Conservation (phyloP, 2,329 filamentous ascomycete species). For the Grosmannia serpens region DNA sequence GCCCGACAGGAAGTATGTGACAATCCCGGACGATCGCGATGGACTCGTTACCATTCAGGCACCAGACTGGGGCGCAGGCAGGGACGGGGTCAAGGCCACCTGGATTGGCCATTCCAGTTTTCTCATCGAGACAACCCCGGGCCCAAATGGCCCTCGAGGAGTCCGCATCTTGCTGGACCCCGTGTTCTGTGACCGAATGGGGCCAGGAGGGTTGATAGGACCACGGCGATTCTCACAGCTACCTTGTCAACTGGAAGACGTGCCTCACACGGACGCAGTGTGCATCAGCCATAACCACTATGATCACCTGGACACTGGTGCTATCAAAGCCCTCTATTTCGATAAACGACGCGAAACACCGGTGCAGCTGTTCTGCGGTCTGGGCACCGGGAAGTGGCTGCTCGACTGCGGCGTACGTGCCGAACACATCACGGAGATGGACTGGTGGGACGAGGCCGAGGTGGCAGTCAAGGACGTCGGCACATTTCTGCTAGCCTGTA, state of each 20-base stretch:
- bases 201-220: conserved; percentile 25
- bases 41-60: conserved; percentile 1
- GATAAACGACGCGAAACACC: conserved; percentile 16
- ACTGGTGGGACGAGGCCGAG: conserved; percentile 59
- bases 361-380: conserved; percentile 52
- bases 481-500: conserved; percentile 46
- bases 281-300: conserved; percentile 45
- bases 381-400: conserved; percentile 59
- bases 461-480: conserved; percentile 9
- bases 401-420: conserved; percentile 34
- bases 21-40: conserved; percentile 1
- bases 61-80: conserved; percentile 3
- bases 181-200: conserved; percentile 36
- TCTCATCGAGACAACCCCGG: conserved; percentile 58
- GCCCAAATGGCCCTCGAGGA: conserved; percentile 26
- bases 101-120: conserved; percentile 95
- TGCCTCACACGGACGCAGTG: conserved; percentile 39
- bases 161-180: conserved; percentile 32
- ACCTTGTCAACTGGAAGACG: conserved; percentile 34
- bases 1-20: conserved; percentile 3
- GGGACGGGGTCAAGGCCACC: conserved; percentile 40
- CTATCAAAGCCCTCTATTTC: conserved; percentile 27
- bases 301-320: conserved; percentile 38
- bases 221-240: conserved; percentile 39
- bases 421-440: conserved; percentile 53